Base-by-base conservation (phyloP, 495 filamentous ascomycete species). In the Tuber brumale region DNA sequence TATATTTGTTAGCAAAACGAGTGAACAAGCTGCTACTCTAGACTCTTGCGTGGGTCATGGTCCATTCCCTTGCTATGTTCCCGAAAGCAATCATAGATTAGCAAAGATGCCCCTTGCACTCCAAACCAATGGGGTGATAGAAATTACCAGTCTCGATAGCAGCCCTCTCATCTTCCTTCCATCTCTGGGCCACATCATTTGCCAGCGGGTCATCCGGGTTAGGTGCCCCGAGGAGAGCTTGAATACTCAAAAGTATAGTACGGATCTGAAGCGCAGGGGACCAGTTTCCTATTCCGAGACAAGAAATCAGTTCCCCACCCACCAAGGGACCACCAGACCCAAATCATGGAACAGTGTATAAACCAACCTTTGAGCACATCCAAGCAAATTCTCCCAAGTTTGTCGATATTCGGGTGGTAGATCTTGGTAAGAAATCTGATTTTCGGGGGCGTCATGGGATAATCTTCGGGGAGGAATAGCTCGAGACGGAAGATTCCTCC, bases 401-500 rank as follows among this genome's bases (percentile, higher is more conserved):
- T 95, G 83, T 99, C 95, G 77, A 99, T 97, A 84, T 99, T 99
- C 45, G 95, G 95, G 83, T 99, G 95, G 84, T 97, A 99, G 84
- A 99, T 99, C 85, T 97, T 97, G 79, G 95, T 99, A 31, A 99
- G 86, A 85, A 99, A 99, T 57, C 95, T 92, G 79, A 99, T 97
- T 86, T 97, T 97, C 19, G 95, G 95, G 42, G 95, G 95, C 46
- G 93, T 96, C 95, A 99, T 99, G 16, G 95, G 95, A 83, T 99
- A 99, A 85, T 99, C 95, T 82, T 99, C 95, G 46, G 95, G 96
- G n/a, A 99, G 88, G 86, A 99, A 99, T 12, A 99, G 89, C 85
- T 99, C 95, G 75, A 97, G 93, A 83, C 94, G 94, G 88, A 99
- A 99, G 79, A 97, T 89, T 71, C 95, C 95, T 80, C 93, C 95